Base-by-base conservation (phyloP, 768 basidiomycete genomes). In the Pleurotus pulmonarius region DNA sequence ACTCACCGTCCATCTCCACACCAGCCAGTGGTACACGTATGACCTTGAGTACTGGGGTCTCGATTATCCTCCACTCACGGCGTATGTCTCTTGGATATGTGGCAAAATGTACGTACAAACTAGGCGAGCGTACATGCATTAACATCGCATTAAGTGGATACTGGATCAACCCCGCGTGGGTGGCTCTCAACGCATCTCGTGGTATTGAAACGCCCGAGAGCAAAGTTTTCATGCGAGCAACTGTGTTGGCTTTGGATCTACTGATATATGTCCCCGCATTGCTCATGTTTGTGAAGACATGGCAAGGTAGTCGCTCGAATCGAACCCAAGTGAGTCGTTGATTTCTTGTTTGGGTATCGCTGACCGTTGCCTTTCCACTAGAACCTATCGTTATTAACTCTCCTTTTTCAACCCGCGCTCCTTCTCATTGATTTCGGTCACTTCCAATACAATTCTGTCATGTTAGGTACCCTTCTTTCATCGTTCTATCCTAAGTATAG, bases 391-490 rank as follows among this genome's bases (percentile, higher is more conserved):
- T 67, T 94, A 4, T 61, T 92, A 20, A 85, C 82, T 3, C 72
- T 96, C 9, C 72, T 96, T 13, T 77, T 94, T 12, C 92, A 94
- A 64, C 96, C 96, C 2, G 85, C 89, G 0, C 72, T 97, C 29
- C 72, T 94, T 7, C 73, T 97, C 16, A 80, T 96, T 53, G 96
- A 97, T 70, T 90, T 87, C 66, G 94, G 96, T 0, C 94, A 98
- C 67, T 96, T 96, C 64, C 94, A 98, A 71, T 97, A 94, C 68
- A 98, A 97, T 66, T 89, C 90, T 2, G 83, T 95, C 60, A 94
- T 96, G 91, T 85, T 98, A 47, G 95, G 90, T 83, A 64, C 62
- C 74, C 73, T 60, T 24, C 40, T 52, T 11, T 8, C 8, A 9
- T 11, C 13, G 9, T 26, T 2, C 40, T 39, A 8, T 55, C 26